Evolutionary conservation across 73 alveolate species (phyloP).

Genomic region (Uronychia binucleata): DNA sequence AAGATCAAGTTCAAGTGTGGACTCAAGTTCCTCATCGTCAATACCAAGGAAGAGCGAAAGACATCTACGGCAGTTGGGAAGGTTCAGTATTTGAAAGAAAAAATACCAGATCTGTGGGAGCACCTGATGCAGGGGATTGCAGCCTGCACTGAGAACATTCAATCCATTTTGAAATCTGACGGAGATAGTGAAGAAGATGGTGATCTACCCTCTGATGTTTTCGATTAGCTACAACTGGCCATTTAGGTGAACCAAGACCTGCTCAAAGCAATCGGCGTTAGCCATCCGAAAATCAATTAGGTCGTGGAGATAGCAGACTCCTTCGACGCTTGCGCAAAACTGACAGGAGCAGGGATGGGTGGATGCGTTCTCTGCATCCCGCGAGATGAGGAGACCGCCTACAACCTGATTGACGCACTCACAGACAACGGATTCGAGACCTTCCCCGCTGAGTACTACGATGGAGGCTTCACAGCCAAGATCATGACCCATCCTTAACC

Average conservation of each 20-base stretch:
- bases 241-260: background rate
- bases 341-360: background rate
- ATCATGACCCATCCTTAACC: background rate
- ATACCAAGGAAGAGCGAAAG: background rate
- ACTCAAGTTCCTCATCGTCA: background rate
- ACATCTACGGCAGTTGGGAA: background rate
- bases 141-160: background rate
- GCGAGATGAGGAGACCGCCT: background rate
- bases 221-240: background rate
- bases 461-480: background rate
- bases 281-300: background rate
- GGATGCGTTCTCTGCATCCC: background rate
- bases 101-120: background rate
- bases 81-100: background rate
- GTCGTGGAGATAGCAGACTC: background rate
- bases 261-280: background rate
- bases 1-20: background rate
- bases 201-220: background rate
- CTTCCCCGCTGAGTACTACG: background rate
- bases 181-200: background rate
- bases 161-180: background rate
- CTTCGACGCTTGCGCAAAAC: background rate
- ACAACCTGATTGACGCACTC: background rate
- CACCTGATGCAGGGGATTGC: background rate
- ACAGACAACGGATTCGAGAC: background rate